Evolutionary conservation across 2,329 filamentous ascomycete genomes (phyloP).

Genomic region (Rhynchosporium graminicola): DNA sequence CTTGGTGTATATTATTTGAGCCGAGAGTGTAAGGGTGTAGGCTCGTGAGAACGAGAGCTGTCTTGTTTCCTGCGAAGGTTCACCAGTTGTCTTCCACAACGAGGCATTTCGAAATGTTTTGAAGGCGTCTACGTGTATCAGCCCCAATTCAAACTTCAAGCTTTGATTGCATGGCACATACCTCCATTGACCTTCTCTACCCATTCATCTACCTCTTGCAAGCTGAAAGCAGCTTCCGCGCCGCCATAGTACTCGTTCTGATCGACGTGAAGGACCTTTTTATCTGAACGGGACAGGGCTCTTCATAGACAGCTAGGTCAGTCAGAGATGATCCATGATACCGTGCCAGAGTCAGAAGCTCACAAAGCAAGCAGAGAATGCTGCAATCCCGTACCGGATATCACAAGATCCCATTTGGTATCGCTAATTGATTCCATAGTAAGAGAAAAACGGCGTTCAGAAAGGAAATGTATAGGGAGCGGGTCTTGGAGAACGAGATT

Average conservation of each 20-base stretch:
- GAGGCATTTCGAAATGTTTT: constrained; percentile 37
- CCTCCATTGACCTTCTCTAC: constrained; percentile 47
- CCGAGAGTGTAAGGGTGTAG: constrained; percentile 82
- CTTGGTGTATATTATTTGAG: constrained; percentile 82
- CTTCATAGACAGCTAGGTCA: constrained; percentile 70
- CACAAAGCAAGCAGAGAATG: constrained; percentile 80
- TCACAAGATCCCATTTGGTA: constrained; percentile 76
- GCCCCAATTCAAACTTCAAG: background rate
- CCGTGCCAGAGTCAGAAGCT: constrained; percentile 37
- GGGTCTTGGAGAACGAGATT: constrained; percentile 19
- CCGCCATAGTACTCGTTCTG: constrained; percentile 87
- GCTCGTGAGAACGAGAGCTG: constrained; percentile 65
- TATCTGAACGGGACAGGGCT: constrained; percentile 87
- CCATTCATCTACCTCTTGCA: constrained; percentile 82
- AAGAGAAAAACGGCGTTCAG: constrained; percentile 16
- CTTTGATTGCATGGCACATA: constrained; percentile 26
- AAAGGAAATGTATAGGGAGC: constrained; percentile 21
- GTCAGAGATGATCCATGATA: constrained; percentile 59
- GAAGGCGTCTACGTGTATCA: constrained; percentile 24
- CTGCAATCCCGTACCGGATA: constrained; percentile 75
- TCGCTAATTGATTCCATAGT: constrained; percentile 74
- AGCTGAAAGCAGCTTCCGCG: constrained; percentile 78
- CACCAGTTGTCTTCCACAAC: constrained; percentile 32
- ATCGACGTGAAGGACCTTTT: constrained; percentile 89
- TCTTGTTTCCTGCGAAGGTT: constrained; percentile 39